Conservation (phyloP, 495 filamentous ascomycete genomes). For the Xylona heveae region DNA sequence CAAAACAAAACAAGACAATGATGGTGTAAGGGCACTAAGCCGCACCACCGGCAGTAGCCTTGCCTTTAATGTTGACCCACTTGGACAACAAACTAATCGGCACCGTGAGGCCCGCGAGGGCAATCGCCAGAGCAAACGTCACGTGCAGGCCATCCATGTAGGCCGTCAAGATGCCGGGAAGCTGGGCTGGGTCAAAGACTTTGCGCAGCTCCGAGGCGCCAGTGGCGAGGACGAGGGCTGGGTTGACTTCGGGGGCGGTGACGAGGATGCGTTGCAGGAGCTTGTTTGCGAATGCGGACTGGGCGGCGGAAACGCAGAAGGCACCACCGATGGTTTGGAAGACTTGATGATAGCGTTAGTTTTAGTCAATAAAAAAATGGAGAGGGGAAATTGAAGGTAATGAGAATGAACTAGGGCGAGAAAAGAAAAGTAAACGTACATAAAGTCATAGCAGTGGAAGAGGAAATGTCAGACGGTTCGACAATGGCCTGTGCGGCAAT, state of each 20-base stretch:
- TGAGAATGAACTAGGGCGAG: constrained; percentile 1
- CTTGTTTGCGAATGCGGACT: constrained; percentile 24
- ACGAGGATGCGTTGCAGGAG: constrained; percentile 16
- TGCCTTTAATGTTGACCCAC: constrained; percentile 6
- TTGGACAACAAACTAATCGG: constrained; percentile 3
- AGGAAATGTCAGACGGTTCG: constrained; percentile 8
- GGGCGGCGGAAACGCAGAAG: constrained; percentile 22
- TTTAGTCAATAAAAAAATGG: not conserved
- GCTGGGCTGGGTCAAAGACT: constrained; percentile 33
- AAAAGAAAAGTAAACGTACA: constrained; percentile 11
- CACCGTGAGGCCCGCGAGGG: constrained; percentile 9
- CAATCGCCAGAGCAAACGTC: constrained; percentile 22
- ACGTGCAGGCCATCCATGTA: constrained; percentile 37
- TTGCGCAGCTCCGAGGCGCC: constrained; percentile 57
- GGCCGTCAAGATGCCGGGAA: constrained; percentile 28
- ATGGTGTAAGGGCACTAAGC: too few relatives aligned
- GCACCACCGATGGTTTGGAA: constrained; percentile 26
- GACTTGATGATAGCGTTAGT: constrained; percentile 9
- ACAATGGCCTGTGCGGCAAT: constrained; percentile 15
- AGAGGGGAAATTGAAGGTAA: not conserved
- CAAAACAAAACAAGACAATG: too few relatives aligned
- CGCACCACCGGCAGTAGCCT: constrained; percentile 2
- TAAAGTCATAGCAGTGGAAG: constrained; percentile 10
- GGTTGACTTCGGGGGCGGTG: constrained; percentile 34
- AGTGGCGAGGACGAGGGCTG: constrained; percentile 44